Base-by-base conservation (phyloP, 441 rosid species). In the Syzygium syzygioides region DNA sequence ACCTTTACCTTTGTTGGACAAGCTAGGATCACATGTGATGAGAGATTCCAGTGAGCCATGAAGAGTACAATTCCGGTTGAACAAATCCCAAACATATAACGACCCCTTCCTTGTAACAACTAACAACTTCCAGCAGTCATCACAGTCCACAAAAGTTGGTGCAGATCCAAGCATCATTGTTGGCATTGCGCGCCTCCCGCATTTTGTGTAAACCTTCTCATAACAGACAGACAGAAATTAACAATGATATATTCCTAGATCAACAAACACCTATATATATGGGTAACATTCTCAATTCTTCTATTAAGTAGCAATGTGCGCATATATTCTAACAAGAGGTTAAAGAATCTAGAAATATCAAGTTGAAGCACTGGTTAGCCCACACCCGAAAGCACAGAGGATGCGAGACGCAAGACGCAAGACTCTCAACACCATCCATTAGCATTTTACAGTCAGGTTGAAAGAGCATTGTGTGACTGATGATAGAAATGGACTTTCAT, bases 111-210 rank as follows among this genome's bases (percentile, higher is more conserved):
- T 96, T 34, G 99, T 96, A 90, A 96, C 96, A 88, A 98, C 92
- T 86, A 98, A 90, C 92, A 98, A 90, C 88, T 97, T 97, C 99
- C 99, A 97, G 93, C 93, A 92, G 89, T 98, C 97, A 20, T 98
- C 99, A 86, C 99, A 97, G 90, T 98, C 99, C 53, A 98, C 91
- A 90, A 98, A 98, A 34, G 97, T 95, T 90, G 98, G 97, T 55
- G 99, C 96, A 85, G 99, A 97, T 90, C 99, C 99, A 95, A 93
- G 92, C 98, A 97, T 95, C 98, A 98, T 94, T 62, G 98, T 91
- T 23, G 99, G 99, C 97, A 98, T 93, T 52, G 95, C 96, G n/a
- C 99, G 99, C 90, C 99, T 95, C 85, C 99, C 99, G 62, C 96
- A 95, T 93, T 96, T 97, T 18, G 99, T 95, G 92, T 97, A 98